Evolutionary conservation across 805 yeast genomes (phyloP), one percentile per base, ranked within the genome.

Genomic region (Kockiozyma suomiensis): DNA sequence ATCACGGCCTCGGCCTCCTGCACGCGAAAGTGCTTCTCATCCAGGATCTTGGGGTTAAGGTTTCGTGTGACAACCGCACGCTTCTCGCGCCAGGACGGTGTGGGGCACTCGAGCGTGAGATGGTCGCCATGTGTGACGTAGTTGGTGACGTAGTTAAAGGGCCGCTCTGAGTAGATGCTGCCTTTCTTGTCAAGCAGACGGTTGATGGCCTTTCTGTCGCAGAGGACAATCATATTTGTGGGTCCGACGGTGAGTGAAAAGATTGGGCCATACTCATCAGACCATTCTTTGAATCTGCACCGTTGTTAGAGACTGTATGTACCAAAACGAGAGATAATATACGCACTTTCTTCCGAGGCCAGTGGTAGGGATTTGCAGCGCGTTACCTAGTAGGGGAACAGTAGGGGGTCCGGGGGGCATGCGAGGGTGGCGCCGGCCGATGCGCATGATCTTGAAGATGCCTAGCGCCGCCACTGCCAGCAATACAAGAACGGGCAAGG

Each of bases 61-160:
- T 41, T 41, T 4, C 26, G 23, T 3, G 45, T 17, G 13, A 19
- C 45, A 7, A 41, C 26, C 5, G 23, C 26, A 17, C 45, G 45
- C 45, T 41, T 41, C 25, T 41, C 45, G 26, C 45, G 45, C 45
- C 45, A 41, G 45, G 45, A 41, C 26, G 45, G 8, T 6, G 45
- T 41, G 6, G 45, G 5, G 23, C 26, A 17, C 13, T 41, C 45
- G 17, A 41, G 45, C 12, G 45, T 41, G 21, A 41, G 26, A 41
- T 41, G 45, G 45, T 41, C 25, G 4, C 45, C 45, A 21, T 41
- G 26, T 12, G 45, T 41, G 45, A 41, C 25, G 13, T 17, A 41
- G 25, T 41, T 41, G 26, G 26, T 17, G 26, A 41, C 45, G 45
- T 41, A 41, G 45, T 19, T 21, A 17, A 41, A 17, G 26, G 25